Conservation (phyloP, 345 rosid genomes). For the Syzygium jambos region DNA sequence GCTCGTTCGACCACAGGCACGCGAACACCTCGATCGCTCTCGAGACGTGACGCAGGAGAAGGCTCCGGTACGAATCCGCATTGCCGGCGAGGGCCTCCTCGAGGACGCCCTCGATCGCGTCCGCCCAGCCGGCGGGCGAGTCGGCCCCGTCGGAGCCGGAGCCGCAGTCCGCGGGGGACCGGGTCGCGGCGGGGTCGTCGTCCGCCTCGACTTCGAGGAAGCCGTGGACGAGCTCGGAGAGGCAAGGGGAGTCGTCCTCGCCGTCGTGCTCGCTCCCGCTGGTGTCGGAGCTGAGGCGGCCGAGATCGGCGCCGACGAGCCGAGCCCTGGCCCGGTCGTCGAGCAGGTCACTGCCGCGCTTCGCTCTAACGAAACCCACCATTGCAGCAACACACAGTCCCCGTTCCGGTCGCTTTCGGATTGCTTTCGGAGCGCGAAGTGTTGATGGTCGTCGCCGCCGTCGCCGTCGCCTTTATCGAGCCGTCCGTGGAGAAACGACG, state of each 20-base stretch:
- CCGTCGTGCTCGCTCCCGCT: constrained; percentile 81
- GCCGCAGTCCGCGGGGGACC: constrained; percentile 3
- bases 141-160: constrained; percentile 36
- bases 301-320: constrained; percentile 26
- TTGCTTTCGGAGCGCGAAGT: neutral
- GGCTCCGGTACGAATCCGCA: constrained; percentile 35
- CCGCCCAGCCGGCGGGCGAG: constrained; percentile 18
- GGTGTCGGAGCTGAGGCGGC: constrained; percentile 33
- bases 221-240: constrained; percentile 68
- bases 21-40: constrained; percentile 40
- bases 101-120: constrained; percentile 19
- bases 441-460: neutral
- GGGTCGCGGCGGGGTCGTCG: neutral
- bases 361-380: constrained; percentile 20
- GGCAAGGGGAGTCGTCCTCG: constrained; percentile 51
- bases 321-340: constrained; percentile 55
- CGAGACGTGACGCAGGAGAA: constrained; percentile 27
- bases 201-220: constrained; percentile 53
- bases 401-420: neutral
- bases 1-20: constrained; percentile 15
- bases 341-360: constrained; percentile 56
- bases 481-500: neutral
- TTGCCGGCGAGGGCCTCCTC: neutral
- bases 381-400: neutral
- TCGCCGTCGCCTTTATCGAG: neutral